Evolutionary conservation across 2,329 filamentous ascomycete species (phyloP), one percentile per base, ranked within the genome.

Genomic region (Grosmannia huntii): DNA sequence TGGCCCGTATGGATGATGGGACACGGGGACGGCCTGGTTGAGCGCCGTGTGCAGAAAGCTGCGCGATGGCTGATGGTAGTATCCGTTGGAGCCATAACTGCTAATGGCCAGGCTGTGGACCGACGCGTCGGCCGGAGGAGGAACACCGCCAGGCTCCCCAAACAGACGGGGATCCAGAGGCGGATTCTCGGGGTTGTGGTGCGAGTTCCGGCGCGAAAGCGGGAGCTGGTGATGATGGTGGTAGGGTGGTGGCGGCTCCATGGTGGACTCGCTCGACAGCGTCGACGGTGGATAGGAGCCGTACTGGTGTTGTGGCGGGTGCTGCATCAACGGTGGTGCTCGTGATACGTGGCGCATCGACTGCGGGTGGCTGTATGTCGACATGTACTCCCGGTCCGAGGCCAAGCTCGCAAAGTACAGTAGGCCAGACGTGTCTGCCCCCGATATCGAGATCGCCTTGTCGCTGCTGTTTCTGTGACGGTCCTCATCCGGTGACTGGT

Each of bases 161-260:
- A 65, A 64, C 5, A 64, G 59, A 3, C 63, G 59, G 3, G 64
- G 64, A 19, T 65, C 64, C 7, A 65, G 53, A 0, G 59, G 53
- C 11, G 58, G 52, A 7, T 55, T 57, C 31, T 59, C 11, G 16
- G 48, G 25, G 44, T 57, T n/a, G 38, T 58, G 51, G 25, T 54
- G 56, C 33, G 55, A 41, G 53, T 5, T 55, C 31, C 12, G 53
- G 33, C 21, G 53, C n/a, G 21, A 10, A 7, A 51, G 57, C 0
- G 31, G 55, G 1, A 27, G 55, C 4, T 58, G 59, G 12, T 59
- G 57, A 21, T 62, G 54, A n/a, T 49, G 41, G 27, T 49, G 27
- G 6, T 38, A 41, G 5, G 56, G 10, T 16, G 25, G 48, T 14
- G 28, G 25, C 16, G 54, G 38, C 19, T 62, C 57, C 56, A 59